Base-by-base conservation (phyloP, 805 yeast genomes). In the Wickerhamomyces ciferrii region DNA sequence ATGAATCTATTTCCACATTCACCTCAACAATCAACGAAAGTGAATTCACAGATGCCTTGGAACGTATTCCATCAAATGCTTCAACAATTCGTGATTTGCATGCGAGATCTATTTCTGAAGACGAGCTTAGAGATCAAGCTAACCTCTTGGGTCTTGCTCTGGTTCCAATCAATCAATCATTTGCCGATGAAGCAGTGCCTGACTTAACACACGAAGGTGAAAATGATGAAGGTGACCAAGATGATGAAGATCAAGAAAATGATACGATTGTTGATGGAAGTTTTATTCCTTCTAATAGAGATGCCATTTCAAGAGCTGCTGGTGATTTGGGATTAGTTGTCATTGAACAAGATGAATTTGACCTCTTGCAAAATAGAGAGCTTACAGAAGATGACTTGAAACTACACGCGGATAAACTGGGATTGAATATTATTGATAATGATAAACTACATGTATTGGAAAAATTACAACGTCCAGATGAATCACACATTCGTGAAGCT, bases 1-100 rank as follows among this genome's bases (percentile, higher is more conserved):
- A 55, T 36, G 48, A 43, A 6, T 63, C 67, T 3, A 42, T 50
- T 2, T 39, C 56, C 13, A 62, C 65, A 1, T 42, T 56, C 19
- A 52, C 60, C 4, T 53, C 60, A 3, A 47, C 56, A 2, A 48
- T 62, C 14, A 53, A 56, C 24, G 64, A 60, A 36, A 55, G 62
- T 41, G 61, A 60, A 11, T 60, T 59, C 44, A 59, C 56, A 8
- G 68, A 63, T 54, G 67, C 67, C 1, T 24, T 58, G 34, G 55
- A 59, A 3, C 56, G 60, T 32, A 50, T 55, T 19, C 53, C 53
- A 0, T 58, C 62, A 7, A 53, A 53, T 41, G 51, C 58, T 6
- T 58, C 62, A 2, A 57, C 62, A 1, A 53, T 57, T 13, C 47
- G 53, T 32, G 49, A 48, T 5, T 19, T 14, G 5, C 27, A 29